phyloP scores from a whole-genome alignment of 2,329 filamentous ascomycete genomes.

The Zalaria sp. region DNA sequence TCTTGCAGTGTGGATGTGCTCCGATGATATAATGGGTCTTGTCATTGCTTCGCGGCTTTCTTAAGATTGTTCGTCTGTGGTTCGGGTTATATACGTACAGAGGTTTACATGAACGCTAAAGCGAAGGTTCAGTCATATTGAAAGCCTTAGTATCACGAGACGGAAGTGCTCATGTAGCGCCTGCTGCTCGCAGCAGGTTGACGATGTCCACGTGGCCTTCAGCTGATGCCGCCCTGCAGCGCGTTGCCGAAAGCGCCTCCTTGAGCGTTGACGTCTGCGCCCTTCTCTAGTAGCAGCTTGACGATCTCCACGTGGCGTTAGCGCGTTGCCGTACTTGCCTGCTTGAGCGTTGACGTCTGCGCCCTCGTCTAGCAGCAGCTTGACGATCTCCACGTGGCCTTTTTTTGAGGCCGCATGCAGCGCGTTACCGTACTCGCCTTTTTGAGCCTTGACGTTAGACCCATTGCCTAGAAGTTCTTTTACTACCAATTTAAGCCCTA shows the following conservation, averaged over 20 bases:
- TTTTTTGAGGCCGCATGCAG: constrained; percentile 10
- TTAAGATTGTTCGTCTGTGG: no score
- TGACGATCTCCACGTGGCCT: no score
- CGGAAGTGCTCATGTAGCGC: no score
- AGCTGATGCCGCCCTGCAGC: no score
- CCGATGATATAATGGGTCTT: no score
- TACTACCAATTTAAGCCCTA: not conserved
- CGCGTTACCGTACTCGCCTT: constrained; percentile 5
- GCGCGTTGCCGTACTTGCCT: constrained; percentile 6
- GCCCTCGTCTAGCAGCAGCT: constrained; percentile 9
- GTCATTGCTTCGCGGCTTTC: no score
- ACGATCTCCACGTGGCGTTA: constrained; percentile 6
- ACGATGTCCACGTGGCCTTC: constrained; percentile 4
- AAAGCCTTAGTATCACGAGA: no score
- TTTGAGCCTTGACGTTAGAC: not conserved
- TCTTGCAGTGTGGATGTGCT: no score
- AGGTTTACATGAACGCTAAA: no score
- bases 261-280: constrained; percentile 4
- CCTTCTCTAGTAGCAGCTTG: constrained; percentile 5
- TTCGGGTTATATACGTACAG: no score
- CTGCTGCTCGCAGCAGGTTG: no score
- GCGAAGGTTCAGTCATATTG: no score
- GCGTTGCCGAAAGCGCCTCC: constrained; percentile 7
- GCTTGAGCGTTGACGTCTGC: constrained; percentile 7
- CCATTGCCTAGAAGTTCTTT: not conserved